Conservation (phyloP, 805 yeast species). For the Lachancea meyersii region DNA sequence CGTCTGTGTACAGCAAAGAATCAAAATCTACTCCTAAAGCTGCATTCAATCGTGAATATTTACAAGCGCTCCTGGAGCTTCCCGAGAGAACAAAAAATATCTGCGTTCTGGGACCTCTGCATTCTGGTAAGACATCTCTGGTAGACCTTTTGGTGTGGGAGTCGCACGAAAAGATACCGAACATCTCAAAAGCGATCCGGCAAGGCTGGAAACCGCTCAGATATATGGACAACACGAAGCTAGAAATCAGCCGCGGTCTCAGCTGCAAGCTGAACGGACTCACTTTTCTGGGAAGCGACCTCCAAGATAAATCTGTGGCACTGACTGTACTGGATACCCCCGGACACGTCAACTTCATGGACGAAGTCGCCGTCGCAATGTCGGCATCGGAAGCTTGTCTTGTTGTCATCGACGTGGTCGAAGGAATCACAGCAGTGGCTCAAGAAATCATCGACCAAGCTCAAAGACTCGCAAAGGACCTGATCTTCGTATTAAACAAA, state of each 20-base stretch:
- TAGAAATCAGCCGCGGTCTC: conserved; percentile 67
- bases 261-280: conserved; percentile 60
- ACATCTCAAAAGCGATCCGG: conserved; percentile 26
- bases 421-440: conserved; percentile 64
- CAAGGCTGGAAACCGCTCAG: conserved; percentile 43
- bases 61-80: conserved; percentile 42
- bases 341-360: conserved; percentile 81
- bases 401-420: conserved; percentile 76
- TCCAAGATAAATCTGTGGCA: conserved; percentile 48
- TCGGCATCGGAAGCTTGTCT: conserved; percentile 59
- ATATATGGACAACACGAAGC: conserved; percentile 63
- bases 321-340: conserved; percentile 79
- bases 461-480: conserved; percentile 42
- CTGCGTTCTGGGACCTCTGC: conserved; percentile 71
- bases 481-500: conserved; percentile 68
- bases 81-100: conserved; percentile 70
- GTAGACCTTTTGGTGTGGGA: conserved; percentile 61
- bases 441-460: conserved; percentile 49
- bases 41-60: conserved; percentile 55
- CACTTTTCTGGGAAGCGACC: conserved; percentile 50
- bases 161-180: conserved; percentile 47
- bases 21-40: conserved; percentile 47
- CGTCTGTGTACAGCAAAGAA: conserved; percentile 16
- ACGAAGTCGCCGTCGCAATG: conserved; percentile 58
- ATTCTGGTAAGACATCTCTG: conserved; percentile 81